Evolutionary conservation across 495 filamentous ascomycete species (phyloP).

Genomic region (Cladorrhinum samala): DNA sequence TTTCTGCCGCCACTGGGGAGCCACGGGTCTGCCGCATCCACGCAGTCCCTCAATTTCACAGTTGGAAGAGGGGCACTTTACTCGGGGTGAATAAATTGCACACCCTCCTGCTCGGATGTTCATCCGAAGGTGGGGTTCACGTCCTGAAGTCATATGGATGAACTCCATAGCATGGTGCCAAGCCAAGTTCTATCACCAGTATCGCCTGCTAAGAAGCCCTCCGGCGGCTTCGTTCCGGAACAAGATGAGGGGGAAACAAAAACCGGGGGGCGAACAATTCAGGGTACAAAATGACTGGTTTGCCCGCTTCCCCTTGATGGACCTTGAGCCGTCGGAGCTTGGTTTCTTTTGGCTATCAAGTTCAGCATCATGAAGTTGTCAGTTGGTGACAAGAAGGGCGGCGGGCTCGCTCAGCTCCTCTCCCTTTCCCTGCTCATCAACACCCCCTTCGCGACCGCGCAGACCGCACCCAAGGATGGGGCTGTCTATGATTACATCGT

Average conservation of each 20-base stretch:
- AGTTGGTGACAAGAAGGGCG: neutral
- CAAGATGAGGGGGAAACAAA: neutral
- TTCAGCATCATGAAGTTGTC: neutral
- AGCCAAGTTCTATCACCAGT: neutral
- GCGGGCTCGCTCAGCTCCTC: neutral
- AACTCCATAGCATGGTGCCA: neutral
- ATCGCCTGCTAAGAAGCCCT: neutral
- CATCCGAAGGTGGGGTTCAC: neutral
- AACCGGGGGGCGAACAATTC: neutral
- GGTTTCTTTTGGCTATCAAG: too few relatives aligned
- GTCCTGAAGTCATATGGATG: neutral
- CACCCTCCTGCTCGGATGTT: neutral
- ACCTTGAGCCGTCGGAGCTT: neutral
- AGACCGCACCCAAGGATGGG: constrained; percentile 4
- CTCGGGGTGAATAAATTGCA: neutral
- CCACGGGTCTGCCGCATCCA: neutral
- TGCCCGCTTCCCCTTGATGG: neutral
- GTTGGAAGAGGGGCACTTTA: too few relatives aligned
- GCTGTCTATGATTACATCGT: constrained; percentile 35
- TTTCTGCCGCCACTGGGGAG: neutral
- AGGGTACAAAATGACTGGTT: neutral
- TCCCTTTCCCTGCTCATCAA: constrained; percentile 6
- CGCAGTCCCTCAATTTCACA: neutral
- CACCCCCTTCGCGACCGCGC: constrained; percentile 1
- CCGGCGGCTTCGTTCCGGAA: neutral